Evolutionary conservation across 2,329 filamentous ascomycete species (phyloP), one percentile per base, ranked within the genome.

Genomic region (Penicillium sp.): DNA sequence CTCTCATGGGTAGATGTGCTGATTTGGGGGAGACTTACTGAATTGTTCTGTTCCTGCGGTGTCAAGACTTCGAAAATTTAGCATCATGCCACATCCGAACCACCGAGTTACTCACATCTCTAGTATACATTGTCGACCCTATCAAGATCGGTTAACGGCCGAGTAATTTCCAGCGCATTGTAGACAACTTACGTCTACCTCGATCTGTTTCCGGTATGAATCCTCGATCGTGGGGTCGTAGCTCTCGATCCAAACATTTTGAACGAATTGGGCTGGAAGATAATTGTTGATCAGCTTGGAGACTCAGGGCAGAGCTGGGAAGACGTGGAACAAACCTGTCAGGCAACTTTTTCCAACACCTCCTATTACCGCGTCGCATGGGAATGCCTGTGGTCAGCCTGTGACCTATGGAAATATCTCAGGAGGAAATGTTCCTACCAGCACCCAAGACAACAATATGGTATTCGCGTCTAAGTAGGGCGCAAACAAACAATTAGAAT

Each of bases 21-120:
- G 49, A 28, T 17, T 31, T 35, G 22, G 13, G 19, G 56, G n/a
- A 47, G 22, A 76, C 84, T 71, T 77, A 91, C 87, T 91, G 71
- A 95, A 95, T 68, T 95, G 88, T 68, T 95, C 88, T 57, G 88
- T 95, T 52, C 88, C 88, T 58, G 88, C 88, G 42, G 88, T 95
- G 66, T 95, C 88, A 61, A 95, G 80, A 65, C 84, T 87, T 64
- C 37, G 39, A 42, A 49, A 35, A 26, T 32, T 49, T 43, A 43
- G 37, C 40, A 45, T 19, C 48, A 38, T 46, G 21, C 39, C 51
- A 57, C 48, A 53, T 44, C 32, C 34, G 44, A 34, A 43, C 24
- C 7, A 53, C 37, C 28, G 45, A 40, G 38, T 35, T 52, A 69
- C 82, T 77, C 75, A 87, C 84, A 95, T 95, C 74, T 95, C 88